Evolutionary conservation across 2,329 filamentous ascomycete genomes (phyloP).

Genomic region (Penicillium griseofulvum): DNA sequence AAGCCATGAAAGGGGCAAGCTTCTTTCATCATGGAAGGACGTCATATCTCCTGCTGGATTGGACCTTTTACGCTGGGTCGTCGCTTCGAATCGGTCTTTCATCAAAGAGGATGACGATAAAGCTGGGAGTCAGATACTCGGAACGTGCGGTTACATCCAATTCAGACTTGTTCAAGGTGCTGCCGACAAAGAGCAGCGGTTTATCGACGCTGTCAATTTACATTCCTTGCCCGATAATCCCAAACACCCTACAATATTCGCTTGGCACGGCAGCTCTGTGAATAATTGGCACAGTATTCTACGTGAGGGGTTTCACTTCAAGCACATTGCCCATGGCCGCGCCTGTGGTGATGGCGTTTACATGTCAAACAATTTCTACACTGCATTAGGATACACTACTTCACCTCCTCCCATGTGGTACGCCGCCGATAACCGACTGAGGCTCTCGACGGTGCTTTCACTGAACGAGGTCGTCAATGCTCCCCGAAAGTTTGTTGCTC

Average conservation of each 20-base stretch:
- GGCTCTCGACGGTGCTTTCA: constrained; percentile 61
- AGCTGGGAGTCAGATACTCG: constrained; percentile 55
- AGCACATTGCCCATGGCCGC: constrained; percentile 61
- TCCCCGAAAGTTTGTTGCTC: constrained; percentile 59
- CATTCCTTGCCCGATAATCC: constrained; percentile 38
- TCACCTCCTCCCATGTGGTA: constrained; percentile 53
- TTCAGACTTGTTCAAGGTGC: constrained; percentile 87
- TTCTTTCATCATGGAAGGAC: constrained; percentile 55
- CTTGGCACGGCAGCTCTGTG: constrained; percentile 78
- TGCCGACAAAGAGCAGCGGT: constrained; percentile 79
- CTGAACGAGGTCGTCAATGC: constrained; percentile 84
- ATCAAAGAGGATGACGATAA: constrained; percentile 66
- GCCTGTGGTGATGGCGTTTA: constrained; percentile 79
- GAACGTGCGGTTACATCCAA: constrained; percentile 68
- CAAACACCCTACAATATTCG: constrained; percentile 69
- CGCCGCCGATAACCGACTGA: constrained; percentile 64
- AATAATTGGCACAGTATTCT: constrained; percentile 89
- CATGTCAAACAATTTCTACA: constrained; percentile 61
- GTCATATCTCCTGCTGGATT: constrained; percentile 64
- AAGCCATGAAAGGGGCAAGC: constrained; percentile 21
- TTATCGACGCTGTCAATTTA: constrained; percentile 60
- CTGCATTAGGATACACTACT: constrained; percentile 55
- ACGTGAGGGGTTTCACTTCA: constrained; percentile 74
- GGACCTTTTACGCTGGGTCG: constrained; percentile 76
- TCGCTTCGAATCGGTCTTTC: constrained; percentile 84